Evolutionary conservation across 164 flowering plant genomes (phyloP), one percentile per base, ranked within the genome.

Genomic region (Sedum album): DNA sequence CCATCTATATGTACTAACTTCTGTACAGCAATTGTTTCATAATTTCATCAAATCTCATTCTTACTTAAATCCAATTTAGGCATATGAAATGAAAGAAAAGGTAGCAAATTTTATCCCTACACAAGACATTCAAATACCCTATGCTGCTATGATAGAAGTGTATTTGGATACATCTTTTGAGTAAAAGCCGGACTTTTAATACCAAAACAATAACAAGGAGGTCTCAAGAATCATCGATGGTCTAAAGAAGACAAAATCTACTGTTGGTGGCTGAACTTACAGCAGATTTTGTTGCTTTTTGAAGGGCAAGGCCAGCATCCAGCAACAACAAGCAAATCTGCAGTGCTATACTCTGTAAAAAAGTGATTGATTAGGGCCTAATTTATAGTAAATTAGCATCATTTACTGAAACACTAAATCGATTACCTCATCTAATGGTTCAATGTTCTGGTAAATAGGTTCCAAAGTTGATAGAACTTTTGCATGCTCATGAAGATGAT

Each of bases 281-380:
- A 41, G 89, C 84, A 73, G 86, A 83, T 79, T 75, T 85, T 48
- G 82, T 70, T 60, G 86, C 95, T 81, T 90, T 82, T 57, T 78
- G 78, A 53, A 82, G 82, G 62, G 90, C 87, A 46, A 93, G 82
- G 23, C 83, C 82, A 78, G 86, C 86, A 81, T 90, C 98, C 79
- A 90, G 81, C 75, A 93, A 77, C 74, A 93, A 78, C 41, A 90
- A 89, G 82, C 95, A 90, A 57, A 87, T 77, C 68, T 86, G 87
- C 72, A 84, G 91, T 66, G 93, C 97, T 30, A 85, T 83, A 39
- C 79, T 79, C 98, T 93, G 89, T 79, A 81, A 13, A 66, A 76
- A 6, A 39, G 66, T 25, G 41, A 28, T 0, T 14, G 48, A 26
- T 57, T 21, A 70, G 39, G 2, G 49, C 51, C 69, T 36, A 46